A percentile compares a stretch with the other conserved stretches of the same genome.
Evolutionary conservation across 495 filamentous ascomycete species (phyloP).

Genomic region (Glarea lozoyensis): DNA sequence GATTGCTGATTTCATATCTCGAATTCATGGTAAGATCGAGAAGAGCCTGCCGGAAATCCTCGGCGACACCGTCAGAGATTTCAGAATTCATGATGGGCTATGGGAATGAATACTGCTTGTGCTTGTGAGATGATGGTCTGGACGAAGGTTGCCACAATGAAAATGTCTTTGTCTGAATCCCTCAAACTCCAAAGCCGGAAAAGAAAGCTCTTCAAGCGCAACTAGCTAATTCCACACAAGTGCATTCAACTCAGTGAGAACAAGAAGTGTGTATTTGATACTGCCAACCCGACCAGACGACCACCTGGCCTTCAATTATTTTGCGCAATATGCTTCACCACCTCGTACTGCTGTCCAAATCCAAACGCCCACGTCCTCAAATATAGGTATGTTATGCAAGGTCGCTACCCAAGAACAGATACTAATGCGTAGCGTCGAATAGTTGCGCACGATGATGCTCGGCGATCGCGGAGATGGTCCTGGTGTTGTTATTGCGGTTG

Average conservation of each 20-base stretch:
- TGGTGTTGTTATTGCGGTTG: no score
- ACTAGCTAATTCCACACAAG: constrained; percentile 23
- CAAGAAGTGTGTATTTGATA: constrained; percentile 24
- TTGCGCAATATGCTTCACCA: constrained; percentile 3
- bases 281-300: constrained; percentile 16
- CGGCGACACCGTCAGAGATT: constrained; percentile 80
- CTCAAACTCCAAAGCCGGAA: constrained; percentile 8
- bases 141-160: constrained; percentile 7
- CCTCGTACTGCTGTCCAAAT: neutral
- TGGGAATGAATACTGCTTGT: constrained; percentile 2
- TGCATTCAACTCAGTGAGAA: constrained; percentile 20
- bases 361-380: no score
- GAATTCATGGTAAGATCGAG: constrained; percentile 85
- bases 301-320: constrained; percentile 11
- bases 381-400: no score
- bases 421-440: no score
- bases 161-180: constrained; percentile 11
- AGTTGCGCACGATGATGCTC: no score
- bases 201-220: constrained; percentile 15
- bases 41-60: constrained; percentile 89
- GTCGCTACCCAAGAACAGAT: no score
- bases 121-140: constrained; percentile 5
- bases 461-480: no score
- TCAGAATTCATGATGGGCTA: constrained; percentile 59
- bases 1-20: constrained; percentile 84